phyloP scores from a whole-genome alignment of 352 stramenopile species.

The Phytophthora melonis region DNA sequence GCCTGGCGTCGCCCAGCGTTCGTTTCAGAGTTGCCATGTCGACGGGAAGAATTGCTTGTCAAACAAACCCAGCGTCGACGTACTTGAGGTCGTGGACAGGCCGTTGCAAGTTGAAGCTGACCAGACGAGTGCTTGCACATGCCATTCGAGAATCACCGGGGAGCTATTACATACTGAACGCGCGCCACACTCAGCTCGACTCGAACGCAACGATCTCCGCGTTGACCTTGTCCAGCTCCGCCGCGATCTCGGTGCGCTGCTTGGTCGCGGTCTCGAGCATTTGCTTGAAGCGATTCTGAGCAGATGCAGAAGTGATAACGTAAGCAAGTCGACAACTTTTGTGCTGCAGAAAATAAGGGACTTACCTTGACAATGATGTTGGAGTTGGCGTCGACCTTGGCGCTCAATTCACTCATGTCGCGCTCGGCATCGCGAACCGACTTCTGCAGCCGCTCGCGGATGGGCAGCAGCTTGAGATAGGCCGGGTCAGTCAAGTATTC shows the following conservation, averaged over 20 bases:
- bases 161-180: neutral
- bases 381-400: conserved; percentile 77
- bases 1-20: neutral
- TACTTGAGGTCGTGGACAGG: conserved; percentile 19
- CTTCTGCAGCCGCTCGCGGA: conserved; percentile 75
- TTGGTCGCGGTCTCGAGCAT: conserved; percentile 75
- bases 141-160: neutral
- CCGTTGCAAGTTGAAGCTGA: conserved; percentile 8
- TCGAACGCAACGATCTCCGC: conserved; percentile 57
- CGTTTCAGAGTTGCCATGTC: neutral
- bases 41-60: neutral
- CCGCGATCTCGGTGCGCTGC: conserved; percentile 59
- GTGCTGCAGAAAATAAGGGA: neutral
- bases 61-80: conserved; percentile 1
- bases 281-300: conserved; percentile 85
- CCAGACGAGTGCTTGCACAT: neutral
- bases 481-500: conserved; percentile 68
- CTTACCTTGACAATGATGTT: conserved; percentile 88
- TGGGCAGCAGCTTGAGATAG: conserved; percentile 72
- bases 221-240: conserved; percentile 69
- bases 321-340: neutral
- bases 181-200: conserved; percentile 33
- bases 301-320: neutral
- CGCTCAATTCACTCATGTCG: conserved; percentile 68
- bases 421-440: conserved; percentile 72